Base-by-base conservation (phyloP, 2,329 filamentous ascomycete species). In the Fusarium stilboides region DNA sequence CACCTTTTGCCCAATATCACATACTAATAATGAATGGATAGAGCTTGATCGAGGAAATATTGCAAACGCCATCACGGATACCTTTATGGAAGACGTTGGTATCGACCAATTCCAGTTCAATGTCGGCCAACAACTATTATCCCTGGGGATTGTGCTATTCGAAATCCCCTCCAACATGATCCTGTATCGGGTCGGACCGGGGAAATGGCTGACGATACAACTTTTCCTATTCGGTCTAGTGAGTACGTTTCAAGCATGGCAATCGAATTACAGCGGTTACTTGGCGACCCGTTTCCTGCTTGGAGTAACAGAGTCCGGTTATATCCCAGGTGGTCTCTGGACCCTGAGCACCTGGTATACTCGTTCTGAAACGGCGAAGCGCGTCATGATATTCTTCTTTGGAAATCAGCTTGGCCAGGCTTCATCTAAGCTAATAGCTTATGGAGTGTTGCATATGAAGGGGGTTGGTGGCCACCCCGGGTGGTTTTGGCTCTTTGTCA, bases 281-380 rank as follows among this genome's bases (percentile, higher is more conserved):
- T 76, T 88, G 26, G 80, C 78, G 1, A 85, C 85, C 0, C 80
- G 86, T 1, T 80, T 88, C 53, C 75, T 88, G 1, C 80, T 88
- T 1, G 86, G 86, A 3, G 76, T 88, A 13, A 82, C 81, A 5
- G 86, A 88, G 72, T 83, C 83, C 1, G 86, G 86, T 1, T 88
- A 86, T 65, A 87, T 88, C 55, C 86, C 86, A 1, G 86, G 85
- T 6, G 78, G 79, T 8, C 76, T 84, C 0, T 86, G 80, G 77
- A 85, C 85, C 4, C 76, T 88, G 2, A 86, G 85, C 0, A 85
- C 83, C 1, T 88, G 86, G 85, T 88, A 88, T 72, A 87, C 84
- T 1, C 80, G 80, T 5, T 77, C 78, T 4, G 86, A 88, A 71
- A 84, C 83, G 0, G 84, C 83, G 57, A 84, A 86, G 62, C 81